Base-by-base conservation (phyloP, 2,329 filamentous ascomycete genomes). In the Stagonosporopsis rhizophila region DNA sequence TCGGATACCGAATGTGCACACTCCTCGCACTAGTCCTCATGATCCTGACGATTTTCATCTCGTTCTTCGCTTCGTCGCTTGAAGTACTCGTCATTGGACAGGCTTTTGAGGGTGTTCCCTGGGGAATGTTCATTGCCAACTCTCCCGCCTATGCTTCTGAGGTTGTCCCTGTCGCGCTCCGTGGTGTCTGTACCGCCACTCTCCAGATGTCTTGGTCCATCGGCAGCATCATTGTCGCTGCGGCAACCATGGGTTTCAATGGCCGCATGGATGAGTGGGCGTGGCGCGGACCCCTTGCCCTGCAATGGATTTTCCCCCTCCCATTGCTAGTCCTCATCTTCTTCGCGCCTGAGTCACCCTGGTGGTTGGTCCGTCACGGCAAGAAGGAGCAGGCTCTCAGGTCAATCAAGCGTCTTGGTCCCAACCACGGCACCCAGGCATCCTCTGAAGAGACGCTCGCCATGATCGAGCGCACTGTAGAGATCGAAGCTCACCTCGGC, bases 191-290 rank as follows among this genome's bases (percentile, higher is more conserved):
- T 2, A 87, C 85, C 3, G 82, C 84, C 68, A 87, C 84, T 78
- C 66, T 87, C 64, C 85, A 87, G 71, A 86, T 87, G 83, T 84
- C 83, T 74, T 87, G 84, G 84, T 82, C 84, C 17, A 83, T 87
- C 65, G 85, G 85, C 22, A 69, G 74, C 30, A 87, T 87, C 71
- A 84, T 87, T 50, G 85, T 87, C 32, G 83, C 81, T 34, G 84
- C 72, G 46, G 79, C 83, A 55, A 83, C 81, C 50, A 86, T 83
- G 69, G 69, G 73, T 41, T 86, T 84, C 76, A 78, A 85, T 46
- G 57, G 60, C 14, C 63, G 62, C 19, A 50, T 28, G 5, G 65
- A 68, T 22, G 54, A 69, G 37, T 69, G 66, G 66, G 60, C 65
- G 3, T 69, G 61, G 61, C 56, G 66, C 45, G 56, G 53, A 20